Evolutionary conservation across 441 rosid genomes (phyloP).

Genomic region (Capsella rubella): DNA sequence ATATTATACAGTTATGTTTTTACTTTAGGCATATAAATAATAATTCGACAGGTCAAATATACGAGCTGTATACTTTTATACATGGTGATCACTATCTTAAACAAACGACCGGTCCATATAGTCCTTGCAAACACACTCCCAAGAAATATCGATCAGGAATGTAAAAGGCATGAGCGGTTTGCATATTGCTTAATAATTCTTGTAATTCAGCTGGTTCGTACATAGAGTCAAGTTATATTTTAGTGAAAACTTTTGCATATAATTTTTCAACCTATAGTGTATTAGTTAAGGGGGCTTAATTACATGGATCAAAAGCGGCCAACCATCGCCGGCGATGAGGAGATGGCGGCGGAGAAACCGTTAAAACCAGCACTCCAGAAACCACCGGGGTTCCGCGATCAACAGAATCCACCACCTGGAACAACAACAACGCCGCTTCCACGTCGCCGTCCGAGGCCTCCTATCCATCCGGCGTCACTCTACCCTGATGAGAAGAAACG

Average conservation of each 20-base stretch:
- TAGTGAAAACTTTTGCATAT: not conserved
- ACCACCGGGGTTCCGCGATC: slow-evolving; percentile 77
- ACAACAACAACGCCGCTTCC: slow-evolving; percentile 23
- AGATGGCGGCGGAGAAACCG: slow-evolving; percentile 51
- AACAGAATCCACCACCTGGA: slow-evolving; percentile 25
- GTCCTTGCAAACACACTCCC: not conserved
- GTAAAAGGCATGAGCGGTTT: slow-evolving; percentile 15
- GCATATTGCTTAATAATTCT: not conserved
- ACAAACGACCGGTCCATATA: slow-evolving; percentile 8
- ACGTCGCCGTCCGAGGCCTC: slow-evolving; percentile 42
- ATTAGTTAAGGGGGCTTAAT: not conserved
- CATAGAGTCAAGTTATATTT: slow-evolving; percentile 19
- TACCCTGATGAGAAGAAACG: slow-evolving; percentile 51
- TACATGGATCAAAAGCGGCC: slow-evolving; percentile 36
- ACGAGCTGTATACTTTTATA: slow-evolving; percentile 33
- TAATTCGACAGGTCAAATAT: slow-evolving; percentile 25
- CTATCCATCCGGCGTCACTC: slow-evolving; percentile 53
- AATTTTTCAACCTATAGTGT: not conserved
- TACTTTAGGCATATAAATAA: not conserved
- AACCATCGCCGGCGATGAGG: slow-evolving; percentile 36
- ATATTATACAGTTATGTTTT: too few species aligned
- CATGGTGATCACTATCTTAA: slow-evolving; percentile 42
- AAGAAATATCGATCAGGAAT: slow-evolving; percentile 8
- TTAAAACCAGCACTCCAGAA: slow-evolving; percentile 56
- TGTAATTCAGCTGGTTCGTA: slow-evolving; percentile 11